Conservation (phyloP, 345 rosid species). For the Carallia pectinifolia region DNA sequence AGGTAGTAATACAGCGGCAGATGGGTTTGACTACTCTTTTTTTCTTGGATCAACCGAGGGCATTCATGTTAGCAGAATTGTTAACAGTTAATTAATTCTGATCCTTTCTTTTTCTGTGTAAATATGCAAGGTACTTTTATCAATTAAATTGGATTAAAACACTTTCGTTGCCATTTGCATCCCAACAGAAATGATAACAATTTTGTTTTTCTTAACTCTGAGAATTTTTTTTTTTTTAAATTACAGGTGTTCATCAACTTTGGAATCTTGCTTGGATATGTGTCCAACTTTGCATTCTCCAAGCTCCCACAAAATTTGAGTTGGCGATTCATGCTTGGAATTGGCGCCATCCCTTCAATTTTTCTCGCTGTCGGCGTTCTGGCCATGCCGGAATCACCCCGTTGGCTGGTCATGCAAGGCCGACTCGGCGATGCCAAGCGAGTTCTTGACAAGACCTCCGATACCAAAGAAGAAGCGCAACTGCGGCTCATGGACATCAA, state of each 20-base stretch:
- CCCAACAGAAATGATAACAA: background rate
- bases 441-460: constrained; percentile 18
- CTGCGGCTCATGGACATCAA: constrained; percentile 19
- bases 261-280: background rate
- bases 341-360: constrained; percentile 13
- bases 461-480: background rate
- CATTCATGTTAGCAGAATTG: too few species aligned
- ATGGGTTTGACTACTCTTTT: too few species aligned
- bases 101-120: too few species aligned
- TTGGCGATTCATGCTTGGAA: constrained; percentile 22
- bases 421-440: constrained; percentile 18
- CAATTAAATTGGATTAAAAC: too few species aligned
- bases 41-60: too few species aligned
- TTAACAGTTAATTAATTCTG: too few species aligned
- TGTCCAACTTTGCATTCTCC: constrained; percentile 3
- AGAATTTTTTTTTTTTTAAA: background rate
- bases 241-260: background rate
- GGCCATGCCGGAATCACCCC: constrained; percentile 22
- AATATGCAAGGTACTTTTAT: too few species aligned
- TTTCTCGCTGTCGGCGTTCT: constrained; percentile 13
- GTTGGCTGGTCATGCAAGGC: constrained; percentile 19
- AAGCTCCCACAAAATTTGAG: background rate
- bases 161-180: too few species aligned
- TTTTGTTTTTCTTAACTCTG: background rate
- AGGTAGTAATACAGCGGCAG: too few species aligned